phyloP scores from a whole-genome alignment of 805 yeast species.

The Debaryomyces castellii region DNA sequence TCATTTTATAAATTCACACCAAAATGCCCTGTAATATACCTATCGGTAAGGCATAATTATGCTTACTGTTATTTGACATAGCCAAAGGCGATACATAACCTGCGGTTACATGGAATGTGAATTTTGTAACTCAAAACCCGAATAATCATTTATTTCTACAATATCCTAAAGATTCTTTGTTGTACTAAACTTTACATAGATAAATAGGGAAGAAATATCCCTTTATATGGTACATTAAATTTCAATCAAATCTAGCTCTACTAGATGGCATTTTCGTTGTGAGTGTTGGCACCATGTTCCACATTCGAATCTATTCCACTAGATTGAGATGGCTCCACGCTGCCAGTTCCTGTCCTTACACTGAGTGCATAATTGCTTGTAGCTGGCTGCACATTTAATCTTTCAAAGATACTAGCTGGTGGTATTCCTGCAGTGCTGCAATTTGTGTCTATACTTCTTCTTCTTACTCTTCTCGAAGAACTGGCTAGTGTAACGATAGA shows the following conservation, averaged over 20 bases:
- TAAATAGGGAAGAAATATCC: not conserved
- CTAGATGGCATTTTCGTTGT: not conserved
- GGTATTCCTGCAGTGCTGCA: slow-evolving; percentile 70
- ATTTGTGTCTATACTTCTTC: slow-evolving; percentile 51
- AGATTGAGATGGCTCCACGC: slow-evolving; percentile 8
- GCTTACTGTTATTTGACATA: not conserved
- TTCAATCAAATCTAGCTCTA: not conserved
- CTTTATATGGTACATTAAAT: not conserved
- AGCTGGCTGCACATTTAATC: slow-evolving; percentile 37
- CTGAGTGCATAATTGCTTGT: slow-evolving; percentile 24
- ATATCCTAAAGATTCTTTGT: not conserved
- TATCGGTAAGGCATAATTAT: not conserved
- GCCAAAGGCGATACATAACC: not conserved
- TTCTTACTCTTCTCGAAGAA: slow-evolving; percentile 35
- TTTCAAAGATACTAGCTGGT: slow-evolving; percentile 69
- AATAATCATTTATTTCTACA: not conserved
- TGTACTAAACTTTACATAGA: not conserved
- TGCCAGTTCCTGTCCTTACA: slow-evolving; percentile 7
- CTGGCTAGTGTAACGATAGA: slow-evolving; percentile 44
- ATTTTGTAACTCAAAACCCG: too few relatives aligned
- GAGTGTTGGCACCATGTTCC: not conserved
- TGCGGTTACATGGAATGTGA: not conserved
- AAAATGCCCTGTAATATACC: not conserved
- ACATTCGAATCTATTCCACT: slow-evolving; percentile 2
- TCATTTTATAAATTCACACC: not conserved